Evolutionary conservation across 768 basidiomycete species (phyloP).

Genomic region (Russula foetens): DNA sequence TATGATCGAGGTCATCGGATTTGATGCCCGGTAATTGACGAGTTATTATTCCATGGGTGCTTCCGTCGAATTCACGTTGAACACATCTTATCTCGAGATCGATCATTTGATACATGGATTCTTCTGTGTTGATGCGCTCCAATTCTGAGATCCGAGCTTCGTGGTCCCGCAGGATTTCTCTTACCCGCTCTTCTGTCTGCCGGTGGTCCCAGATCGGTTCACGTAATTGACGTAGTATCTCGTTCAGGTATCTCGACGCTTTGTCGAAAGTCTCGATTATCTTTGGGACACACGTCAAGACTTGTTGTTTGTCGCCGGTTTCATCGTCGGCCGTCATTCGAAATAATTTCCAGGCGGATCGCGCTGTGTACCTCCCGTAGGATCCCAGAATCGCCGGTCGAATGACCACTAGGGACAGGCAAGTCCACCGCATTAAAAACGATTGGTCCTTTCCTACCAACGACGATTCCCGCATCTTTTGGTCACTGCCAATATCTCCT

Average conservation of each 20-base stretch:
- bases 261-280: neutral
- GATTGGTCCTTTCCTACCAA: no score
- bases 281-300: no score
- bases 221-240: no score
- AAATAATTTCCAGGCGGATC: no score
- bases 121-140: neutral
- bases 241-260: neutral
- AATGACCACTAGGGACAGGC: constrained; percentile 8
- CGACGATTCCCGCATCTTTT: no score
- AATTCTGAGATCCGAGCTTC: neutral
- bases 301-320: no score
- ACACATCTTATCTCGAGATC: neutral
- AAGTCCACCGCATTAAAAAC: constrained; percentile 3
- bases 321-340: no score
- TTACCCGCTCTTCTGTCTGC: neutral
- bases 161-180: neutral
- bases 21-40: neutral
- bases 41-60: neutral
- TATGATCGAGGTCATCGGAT: neutral
- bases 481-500: no score
- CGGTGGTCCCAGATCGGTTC: no score
- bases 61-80: neutral
- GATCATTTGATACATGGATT: neutral
- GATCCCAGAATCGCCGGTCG: neutral
- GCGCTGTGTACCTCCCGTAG: no score